Evolutionary conservation across 176 grass and related monocot genomes (phyloP), one percentile per base, ranked within the genome.

Genomic region (Saccharum officinarum): DNA sequence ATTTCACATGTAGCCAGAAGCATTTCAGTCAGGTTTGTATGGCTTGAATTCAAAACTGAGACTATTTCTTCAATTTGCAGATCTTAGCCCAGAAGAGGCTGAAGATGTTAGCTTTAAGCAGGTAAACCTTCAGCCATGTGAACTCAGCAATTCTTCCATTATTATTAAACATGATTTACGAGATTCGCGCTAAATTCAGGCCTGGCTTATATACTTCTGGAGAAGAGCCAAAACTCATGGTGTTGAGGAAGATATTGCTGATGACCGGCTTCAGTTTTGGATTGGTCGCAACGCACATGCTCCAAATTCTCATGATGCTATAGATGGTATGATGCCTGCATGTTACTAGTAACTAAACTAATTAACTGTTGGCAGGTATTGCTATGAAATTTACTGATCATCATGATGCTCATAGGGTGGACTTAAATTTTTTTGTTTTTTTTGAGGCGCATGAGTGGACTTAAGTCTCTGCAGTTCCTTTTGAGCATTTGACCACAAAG

Each of bases 51-150:
- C 28, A 31, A 66, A 87, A 38, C 45, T 81, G 69, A 69, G 75
- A 83, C 22, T 78, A 14, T 81, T 90, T 85, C 45, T 88, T 69
- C 69, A 22, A 91, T 68, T 91, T 76, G 81, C 84, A 99, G 97
- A 99, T 80, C 94, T 99, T 77, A 90, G 90, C 79, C 86, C 88
- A 42, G 97, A 94, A 83, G 97, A 99, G 72, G 87, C 85, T 12
- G 94, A 99, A 87, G 97, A 99, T 89, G 90, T 99, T 85, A 86
- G 76, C 64, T 99, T 99, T 75, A 99, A 99, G 68, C 94, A 99
- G 88, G 97, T 99, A 83, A 86, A 33, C 76, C 34, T 77, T 87
- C 62, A 25, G 79, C 50, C 41, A 52, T 67, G 79, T 80, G 83
- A 79, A 86, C 20, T 79, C 36, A 84, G 14, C 30, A 71, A 65